Evolutionary conservation across 768 basidiomycete genomes (phyloP).

Genomic region (Jaapia argillacea): DNA sequence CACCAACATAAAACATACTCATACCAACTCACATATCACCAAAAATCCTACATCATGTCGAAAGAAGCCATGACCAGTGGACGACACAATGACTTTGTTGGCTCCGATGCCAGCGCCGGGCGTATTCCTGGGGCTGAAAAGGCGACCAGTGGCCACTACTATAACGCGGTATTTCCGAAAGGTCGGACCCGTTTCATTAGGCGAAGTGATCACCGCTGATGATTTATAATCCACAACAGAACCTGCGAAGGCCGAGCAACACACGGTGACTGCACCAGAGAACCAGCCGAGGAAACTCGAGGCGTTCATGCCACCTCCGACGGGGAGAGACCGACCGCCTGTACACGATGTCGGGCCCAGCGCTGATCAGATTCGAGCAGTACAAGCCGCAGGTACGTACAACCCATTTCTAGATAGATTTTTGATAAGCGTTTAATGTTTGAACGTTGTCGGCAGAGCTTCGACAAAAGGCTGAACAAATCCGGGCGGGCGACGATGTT

Average conservation of each 20-base stretch:
- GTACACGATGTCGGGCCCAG: conserved; percentile 5
- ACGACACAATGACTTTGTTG: conserved; percentile 20
- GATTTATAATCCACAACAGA: too few relatives aligned
- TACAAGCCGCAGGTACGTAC: conserved; percentile 1
- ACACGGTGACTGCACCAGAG: background rate
- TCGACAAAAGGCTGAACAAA: too few relatives aligned
- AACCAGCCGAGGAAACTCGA: conserved; percentile 3
- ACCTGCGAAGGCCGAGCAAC: too few relatives aligned
- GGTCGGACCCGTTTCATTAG: too few relatives aligned
- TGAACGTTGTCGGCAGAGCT: too few relatives aligned
- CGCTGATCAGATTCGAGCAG: conserved; percentile 2
- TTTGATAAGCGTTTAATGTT: too few relatives aligned
- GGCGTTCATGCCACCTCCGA: conserved; percentile 15
- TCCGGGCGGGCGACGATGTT: conserved; percentile 18
- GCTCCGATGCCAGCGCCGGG: conserved; percentile 11
- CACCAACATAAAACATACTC: conserved; percentile 1
- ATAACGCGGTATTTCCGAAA: conserved; percentile 13
- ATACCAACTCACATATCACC: background rate
- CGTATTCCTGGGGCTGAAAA: conserved; percentile 17
- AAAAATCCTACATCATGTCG: conserved; percentile 8
- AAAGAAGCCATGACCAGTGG: conserved; percentile 10
- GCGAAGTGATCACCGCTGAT: too few relatives aligned
- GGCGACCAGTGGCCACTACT: conserved; percentile 16
- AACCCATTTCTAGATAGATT: background rate
- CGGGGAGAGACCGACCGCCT: conserved; percentile 14